Percentiles rank a stretch among this genome's conserved stretches.
phyloP scores from a whole-genome alignment of 202 grass and related monocot genomes.

The Musa balbisiana region DNA sequence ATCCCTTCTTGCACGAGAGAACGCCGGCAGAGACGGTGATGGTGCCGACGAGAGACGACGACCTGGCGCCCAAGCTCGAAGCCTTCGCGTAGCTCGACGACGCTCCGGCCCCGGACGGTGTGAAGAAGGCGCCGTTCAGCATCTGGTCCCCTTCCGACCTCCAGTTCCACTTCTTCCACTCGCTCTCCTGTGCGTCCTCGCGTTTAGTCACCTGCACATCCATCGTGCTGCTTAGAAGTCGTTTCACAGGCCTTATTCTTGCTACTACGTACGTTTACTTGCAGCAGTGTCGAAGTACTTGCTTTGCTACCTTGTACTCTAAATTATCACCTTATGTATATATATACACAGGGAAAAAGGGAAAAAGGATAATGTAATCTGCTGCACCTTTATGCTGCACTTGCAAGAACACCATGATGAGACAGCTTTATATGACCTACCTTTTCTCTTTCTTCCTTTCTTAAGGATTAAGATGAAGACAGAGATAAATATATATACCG shows the following conservation, averaged over 20 bases:
- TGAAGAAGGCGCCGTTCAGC: slow-evolving; percentile 74
- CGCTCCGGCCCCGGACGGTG: slow-evolving; percentile 24
- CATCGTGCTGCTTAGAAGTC: too few relatives aligned
- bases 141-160: slow-evolving; percentile 46
- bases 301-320: too few relatives aligned
- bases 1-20: slow-evolving; percentile 39
- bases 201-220: slow-evolving; percentile 45
- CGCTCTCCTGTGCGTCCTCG: slow-evolving; percentile 20
- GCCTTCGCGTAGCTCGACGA: slow-evolving; percentile 27
- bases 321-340: background rate
- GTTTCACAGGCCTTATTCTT: too few relatives aligned
- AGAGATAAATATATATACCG: too few relatives aligned
- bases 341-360: background rate
- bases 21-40: slow-evolving; percentile 33
- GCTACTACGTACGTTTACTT: too few relatives aligned
- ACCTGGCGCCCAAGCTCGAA: slow-evolving; percentile 35
- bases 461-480: too few relatives aligned
- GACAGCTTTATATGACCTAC: too few relatives aligned
- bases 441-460: too few relatives aligned
- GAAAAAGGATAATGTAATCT: background rate
- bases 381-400: background rate
- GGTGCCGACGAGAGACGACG: slow-evolving; percentile 24
- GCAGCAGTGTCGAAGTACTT: too few relatives aligned
- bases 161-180: slow-evolving; percentile 69
- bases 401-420: too few relatives aligned